Percentiles rank a stretch among this genome's conserved stretches.
Evolutionary conservation across 2,329 filamentous ascomycete species (phyloP).

Genomic region (Colletotrichum sojae): DNA sequence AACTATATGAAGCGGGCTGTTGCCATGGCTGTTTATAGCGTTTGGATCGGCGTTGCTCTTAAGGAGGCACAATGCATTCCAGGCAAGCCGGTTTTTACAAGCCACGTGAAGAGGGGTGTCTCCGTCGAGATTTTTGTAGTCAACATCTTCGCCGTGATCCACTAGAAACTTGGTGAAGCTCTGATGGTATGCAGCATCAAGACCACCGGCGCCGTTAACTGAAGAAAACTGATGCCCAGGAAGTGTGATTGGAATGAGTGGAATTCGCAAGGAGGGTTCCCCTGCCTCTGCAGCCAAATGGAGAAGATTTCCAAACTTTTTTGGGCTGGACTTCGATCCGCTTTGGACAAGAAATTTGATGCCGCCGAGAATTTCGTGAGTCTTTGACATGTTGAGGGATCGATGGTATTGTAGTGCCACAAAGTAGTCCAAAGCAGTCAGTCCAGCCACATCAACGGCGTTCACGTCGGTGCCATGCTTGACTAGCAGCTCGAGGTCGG

Average conservation of each 20-base stretch:
- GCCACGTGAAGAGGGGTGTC: background rate
- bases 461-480: background rate
- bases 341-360: background rate
- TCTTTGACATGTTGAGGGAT: background rate
- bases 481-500: background rate
- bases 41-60: no score
- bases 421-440: background rate
- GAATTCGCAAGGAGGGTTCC: background rate
- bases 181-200: background rate
- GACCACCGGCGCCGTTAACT: background rate
- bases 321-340: background rate
- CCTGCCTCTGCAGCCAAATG: background rate
- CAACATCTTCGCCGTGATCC: background rate
- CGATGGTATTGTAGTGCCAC: no score
- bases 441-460: background rate
- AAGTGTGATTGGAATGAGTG: background rate
- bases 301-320: background rate
- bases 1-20: no score
- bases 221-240: background rate
- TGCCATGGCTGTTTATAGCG: rapidly evolving
- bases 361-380: background rate
- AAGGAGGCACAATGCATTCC: no score
- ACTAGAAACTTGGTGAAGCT: background rate
- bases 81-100: background rate
- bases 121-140: background rate